Conservation (phyloP, 352 stramenopile species). For the Phytophthora pseudosyringae region DNA sequence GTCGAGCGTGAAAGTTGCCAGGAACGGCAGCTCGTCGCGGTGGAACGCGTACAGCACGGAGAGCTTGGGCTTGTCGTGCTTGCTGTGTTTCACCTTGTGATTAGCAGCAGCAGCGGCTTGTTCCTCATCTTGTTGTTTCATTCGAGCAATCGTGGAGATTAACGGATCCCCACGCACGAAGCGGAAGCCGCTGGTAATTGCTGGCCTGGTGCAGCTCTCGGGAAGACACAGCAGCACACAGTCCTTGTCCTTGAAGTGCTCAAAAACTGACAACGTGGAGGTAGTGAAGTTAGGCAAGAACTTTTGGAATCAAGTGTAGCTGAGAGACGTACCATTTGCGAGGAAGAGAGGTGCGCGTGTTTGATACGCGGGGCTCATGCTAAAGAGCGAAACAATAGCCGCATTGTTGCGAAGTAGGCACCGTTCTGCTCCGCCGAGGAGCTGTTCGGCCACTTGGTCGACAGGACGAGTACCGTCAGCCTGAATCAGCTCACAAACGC, state of each 20-base stretch:
- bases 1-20: slow-evolving; percentile 48
- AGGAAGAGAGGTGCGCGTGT: slow-evolving; percentile 59
- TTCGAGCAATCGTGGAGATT: slow-evolving; percentile 46
- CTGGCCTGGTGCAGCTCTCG: slow-evolving; percentile 47
- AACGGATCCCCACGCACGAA: slow-evolving; percentile 45
- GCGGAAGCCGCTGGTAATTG: slow-evolving; percentile 56
- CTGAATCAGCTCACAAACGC: slow-evolving; percentile 51
- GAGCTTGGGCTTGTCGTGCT: slow-evolving; percentile 24
- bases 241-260: slow-evolving; percentile 66
- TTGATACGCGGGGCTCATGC: slow-evolving; percentile 48
- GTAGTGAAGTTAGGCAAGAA: too few species aligned
- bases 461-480: slow-evolving; percentile 60
- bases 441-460: slow-evolving; percentile 58
- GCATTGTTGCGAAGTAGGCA: slow-evolving; percentile 70
- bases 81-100: slow-evolving; percentile 21
- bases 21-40: slow-evolving; percentile 69
- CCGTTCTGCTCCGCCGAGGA: slow-evolving; percentile 56
- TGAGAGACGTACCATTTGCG: slow-evolving; percentile 43
- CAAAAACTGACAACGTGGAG: slow-evolving; percentile 45
- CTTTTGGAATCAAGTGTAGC: not conserved
- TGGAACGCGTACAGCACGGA: slow-evolving; percentile 67
- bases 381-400: slow-evolving; percentile 60
- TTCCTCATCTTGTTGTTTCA: slow-evolving; percentile 40
- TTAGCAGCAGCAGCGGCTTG: slow-evolving; percentile 11
- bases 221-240: slow-evolving; percentile 59